Percentiles rank a stretch among this genome's conserved stretches.
Evolutionary conservation across 2,329 filamentous ascomycete species (phyloP).

Genomic region (Venturia aucupariae): DNA sequence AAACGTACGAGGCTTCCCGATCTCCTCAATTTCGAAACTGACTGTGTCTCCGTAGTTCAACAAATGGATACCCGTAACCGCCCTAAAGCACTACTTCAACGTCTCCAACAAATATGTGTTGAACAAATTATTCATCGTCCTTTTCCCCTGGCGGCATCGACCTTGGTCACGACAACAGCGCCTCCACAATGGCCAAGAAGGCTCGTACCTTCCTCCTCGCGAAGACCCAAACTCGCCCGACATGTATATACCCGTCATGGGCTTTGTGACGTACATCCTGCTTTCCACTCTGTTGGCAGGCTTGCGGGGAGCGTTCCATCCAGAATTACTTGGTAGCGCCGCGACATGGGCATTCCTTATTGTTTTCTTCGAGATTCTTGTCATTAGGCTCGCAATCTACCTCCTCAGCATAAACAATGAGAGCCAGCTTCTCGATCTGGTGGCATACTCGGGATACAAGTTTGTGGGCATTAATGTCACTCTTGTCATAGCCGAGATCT

Average conservation of each 20-base stretch:
- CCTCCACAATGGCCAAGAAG: constrained; percentile 49
- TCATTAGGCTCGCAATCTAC: constrained; percentile 86
- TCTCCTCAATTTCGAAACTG: neutral
- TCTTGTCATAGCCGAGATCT: constrained; percentile 65
- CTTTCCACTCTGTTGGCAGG: constrained; percentile 86
- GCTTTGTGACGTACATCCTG: constrained; percentile 92
- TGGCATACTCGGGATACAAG: constrained; percentile 97
- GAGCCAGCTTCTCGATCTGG: constrained; percentile 82
- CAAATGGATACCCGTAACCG: constrained; percentile 82
- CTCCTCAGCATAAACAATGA: constrained; percentile 89
- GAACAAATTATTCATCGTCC: constrained; percentile 83
- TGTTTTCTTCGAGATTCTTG: constrained; percentile 78
- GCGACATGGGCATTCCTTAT: constrained; percentile 76
- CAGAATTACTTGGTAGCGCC: constrained; percentile 83
- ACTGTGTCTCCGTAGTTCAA: constrained; percentile 46
- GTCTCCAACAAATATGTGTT: constrained; percentile 91
- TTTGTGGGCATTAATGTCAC: constrained; percentile 95
- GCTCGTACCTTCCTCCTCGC: constrained; percentile 75
- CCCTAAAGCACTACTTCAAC: constrained; percentile 98
- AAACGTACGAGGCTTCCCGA: constrained; percentile 54
- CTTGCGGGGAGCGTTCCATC: constrained; percentile 82
- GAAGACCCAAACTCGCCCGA: constrained; percentile 97
- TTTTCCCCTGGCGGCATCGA: constrained; percentile 96
- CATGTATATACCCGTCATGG: constrained; percentile 97
- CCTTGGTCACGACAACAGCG: constrained; percentile 91